Base-by-base conservation (phyloP, 176 grass and related monocot species). In the Hsuehochloa calcarea region DNA sequence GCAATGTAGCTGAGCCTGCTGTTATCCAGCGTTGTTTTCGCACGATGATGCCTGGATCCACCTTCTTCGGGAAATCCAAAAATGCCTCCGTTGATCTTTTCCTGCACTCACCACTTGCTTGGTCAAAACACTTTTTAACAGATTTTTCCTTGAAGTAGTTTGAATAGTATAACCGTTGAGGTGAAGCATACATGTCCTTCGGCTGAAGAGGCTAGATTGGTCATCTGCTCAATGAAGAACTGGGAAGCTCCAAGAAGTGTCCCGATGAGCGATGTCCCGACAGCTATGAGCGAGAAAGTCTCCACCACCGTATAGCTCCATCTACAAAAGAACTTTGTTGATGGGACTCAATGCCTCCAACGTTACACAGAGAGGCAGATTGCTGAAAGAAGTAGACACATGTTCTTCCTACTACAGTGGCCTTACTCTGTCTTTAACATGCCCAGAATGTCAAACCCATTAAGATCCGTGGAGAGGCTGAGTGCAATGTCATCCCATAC, bases 221-320 rank as follows among this genome's bases (percentile, higher is more conserved):
- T 74, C 59, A 92, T 81, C 83, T 97, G 95, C 80, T 94, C 95
- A 25, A 94, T 62, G 87, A 92, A 92, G 94, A 97, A 94, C 71
- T 92, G 92, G 52, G 90, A 94, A 13, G 85, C 90, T 60, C 86
- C 88, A 8, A 97, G 90, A 74, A 97, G 88, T 3, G 95, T 97
- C 64, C 90, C 90, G 47, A 94, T 92, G 20, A 92, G 80, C 65
- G 90, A 94, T 4, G 95, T 97, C 78, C 90, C 81, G 2, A 94
- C 95, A 6, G 92, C 94, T 12, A 97, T 88, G 58, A 97, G 84
- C 5, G 92, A 94, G 87, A 97, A 97, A 54, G 88, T 82, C 83
- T 91, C 90, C 50, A 92, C 77, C 81, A 94, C 40, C n/a, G 81
- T 88, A 22, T 88, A 84, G 76, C 92, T 85, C 85, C 88, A 97